phyloP scores from a whole-genome alignment of 345 rosid species.

The Bruguiera sexangula region DNA sequence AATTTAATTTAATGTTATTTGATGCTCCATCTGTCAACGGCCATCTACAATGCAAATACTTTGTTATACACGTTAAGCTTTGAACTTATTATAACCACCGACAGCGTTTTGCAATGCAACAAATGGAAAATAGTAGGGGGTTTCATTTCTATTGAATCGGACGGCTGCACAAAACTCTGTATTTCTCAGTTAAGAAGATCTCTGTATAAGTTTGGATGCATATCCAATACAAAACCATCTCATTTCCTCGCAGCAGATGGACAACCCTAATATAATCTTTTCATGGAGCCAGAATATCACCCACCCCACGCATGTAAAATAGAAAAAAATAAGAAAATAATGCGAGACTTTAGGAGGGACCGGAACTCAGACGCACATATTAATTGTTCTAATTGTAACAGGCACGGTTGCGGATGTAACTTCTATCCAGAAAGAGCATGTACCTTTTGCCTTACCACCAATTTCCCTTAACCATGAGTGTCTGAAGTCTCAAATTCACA shows the following conservation, averaged over 20 bases:
- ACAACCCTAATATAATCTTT: constrained; percentile 18
- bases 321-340: background rate
- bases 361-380: constrained; percentile 20
- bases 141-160: constrained; percentile 22
- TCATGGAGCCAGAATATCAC: constrained; percentile 21
- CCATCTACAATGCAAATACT: too few species aligned
- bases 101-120: background rate
- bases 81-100: too few species aligned
- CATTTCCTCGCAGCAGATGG: constrained; percentile 16
- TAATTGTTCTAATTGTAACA: constrained; percentile 16
- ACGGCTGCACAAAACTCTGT: constrained; percentile 22
- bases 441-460: constrained; percentile 7
- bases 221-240: constrained; percentile 28
- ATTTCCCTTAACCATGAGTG: constrained; percentile 13
- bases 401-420: constrained; percentile 24
- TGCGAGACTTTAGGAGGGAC: constrained; percentile 15
- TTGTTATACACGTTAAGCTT: too few species aligned
- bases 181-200: constrained; percentile 29
- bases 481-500: constrained; percentile 21
- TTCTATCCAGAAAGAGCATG: constrained; percentile 14
- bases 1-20: too few species aligned
- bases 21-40: too few species aligned
- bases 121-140: constrained; percentile 10
- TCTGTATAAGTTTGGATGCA: constrained; percentile 39
- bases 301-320: constrained; percentile 22